Conservation (phyloP, 2,329 filamentous ascomycete genomes). For the Calonectria hongkongensis region DNA sequence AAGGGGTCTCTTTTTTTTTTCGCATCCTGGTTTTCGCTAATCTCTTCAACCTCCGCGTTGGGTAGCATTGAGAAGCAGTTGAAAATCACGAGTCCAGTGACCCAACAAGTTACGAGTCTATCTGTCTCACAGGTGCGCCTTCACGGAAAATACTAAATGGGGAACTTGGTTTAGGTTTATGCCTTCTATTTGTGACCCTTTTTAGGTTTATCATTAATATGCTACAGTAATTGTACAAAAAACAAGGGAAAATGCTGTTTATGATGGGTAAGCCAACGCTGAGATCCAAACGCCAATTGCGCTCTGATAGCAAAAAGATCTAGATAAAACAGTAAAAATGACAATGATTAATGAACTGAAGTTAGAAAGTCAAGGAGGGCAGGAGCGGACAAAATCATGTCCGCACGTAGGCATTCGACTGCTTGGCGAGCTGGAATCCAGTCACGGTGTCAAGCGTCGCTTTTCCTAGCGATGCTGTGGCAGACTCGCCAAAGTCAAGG, state of each 20-base stretch:
- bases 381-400: not conserved
- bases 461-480: not conserved
- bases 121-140: too few relatives aligned
- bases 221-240: conserved; percentile 5
- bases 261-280: conserved; percentile 14
- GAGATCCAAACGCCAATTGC: conserved; percentile 13
- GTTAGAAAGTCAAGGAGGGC: not conserved
- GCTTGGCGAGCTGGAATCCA: not conserved
- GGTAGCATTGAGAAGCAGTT: not conserved
- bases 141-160: not conserved
- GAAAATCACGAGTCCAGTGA: not conserved
- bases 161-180: not conserved
- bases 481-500: not conserved
- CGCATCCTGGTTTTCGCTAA: conserved; percentile 18
- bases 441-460: conserved; percentile 8
- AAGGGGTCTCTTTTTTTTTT: conserved; percentile 11
- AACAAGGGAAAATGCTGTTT: conserved; percentile 2
- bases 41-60: not conserved
- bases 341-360: not conserved
- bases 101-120: not conserved
- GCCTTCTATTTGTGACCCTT: not conserved
- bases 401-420: not conserved
- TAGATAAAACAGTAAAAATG: not conserved
- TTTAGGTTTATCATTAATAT: not conserved
- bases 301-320: not conserved